Conservation (phyloP, 176 grass and related monocot species). For the Lolium rigidum region DNA sequence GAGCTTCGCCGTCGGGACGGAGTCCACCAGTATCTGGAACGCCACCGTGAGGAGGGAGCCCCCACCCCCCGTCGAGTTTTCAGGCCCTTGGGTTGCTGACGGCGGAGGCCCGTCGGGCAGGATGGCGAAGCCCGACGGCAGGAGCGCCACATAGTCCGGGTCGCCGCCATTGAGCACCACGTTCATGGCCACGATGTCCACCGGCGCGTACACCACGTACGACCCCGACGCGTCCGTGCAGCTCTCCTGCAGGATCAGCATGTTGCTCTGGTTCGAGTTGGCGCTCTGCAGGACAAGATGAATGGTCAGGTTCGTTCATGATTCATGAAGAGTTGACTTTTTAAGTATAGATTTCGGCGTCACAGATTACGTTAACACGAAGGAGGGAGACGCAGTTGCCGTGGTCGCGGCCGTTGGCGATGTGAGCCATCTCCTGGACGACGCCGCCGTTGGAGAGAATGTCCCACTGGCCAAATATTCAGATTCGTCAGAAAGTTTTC, state of each 20-base stretch:
- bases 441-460: conserved; percentile 88
- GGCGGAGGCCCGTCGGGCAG: conserved; percentile 67
- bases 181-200: conserved; percentile 93
- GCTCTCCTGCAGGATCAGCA: conserved; percentile 98
- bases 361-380: conserved; percentile 70
- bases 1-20: conserved; percentile 82
- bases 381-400: conserved; percentile 92
- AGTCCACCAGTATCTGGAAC: conserved; percentile 96
- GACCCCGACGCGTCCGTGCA: conserved; percentile 85
- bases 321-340: neutral
- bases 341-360: neutral
- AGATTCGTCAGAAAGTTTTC: neutral
- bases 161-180: conserved; percentile 95
- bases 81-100: neutral
- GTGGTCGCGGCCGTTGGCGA: conserved; percentile 93
- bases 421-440: conserved; percentile 96
- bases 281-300: conserved; percentile 54
- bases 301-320: neutral
- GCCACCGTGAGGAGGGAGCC: conserved; percentile 86
- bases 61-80: conserved; percentile 11
- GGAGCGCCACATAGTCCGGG: conserved; percentile 82
- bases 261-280: conserved; percentile 95
- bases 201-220: conserved; percentile 87
- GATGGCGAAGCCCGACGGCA: conserved; percentile 90
- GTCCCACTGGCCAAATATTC: conserved; percentile 67